phyloP scores from a whole-genome alignment of 768 basidiomycete species.

The Lactarius hatsudake region DNA sequence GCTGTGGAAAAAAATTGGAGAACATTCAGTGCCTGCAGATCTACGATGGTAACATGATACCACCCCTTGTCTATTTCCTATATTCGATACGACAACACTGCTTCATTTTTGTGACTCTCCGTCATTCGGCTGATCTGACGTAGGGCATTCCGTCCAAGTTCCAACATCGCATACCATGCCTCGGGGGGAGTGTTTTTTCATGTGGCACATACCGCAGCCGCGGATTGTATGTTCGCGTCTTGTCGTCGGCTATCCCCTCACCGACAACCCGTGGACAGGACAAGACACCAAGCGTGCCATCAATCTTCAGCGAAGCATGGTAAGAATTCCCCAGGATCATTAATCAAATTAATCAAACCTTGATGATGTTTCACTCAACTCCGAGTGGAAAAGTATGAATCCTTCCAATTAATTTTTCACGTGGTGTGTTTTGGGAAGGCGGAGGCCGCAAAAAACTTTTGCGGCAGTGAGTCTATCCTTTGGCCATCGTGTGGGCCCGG shows the following conservation, averaged over 20 bases:
- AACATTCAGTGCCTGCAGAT: background rate
- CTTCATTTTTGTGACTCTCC: background rate
- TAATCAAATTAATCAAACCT: slow-evolving; percentile 4
- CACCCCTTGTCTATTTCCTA: background rate
- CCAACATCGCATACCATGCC: background rate
- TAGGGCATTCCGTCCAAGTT: background rate
- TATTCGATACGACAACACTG: background rate
- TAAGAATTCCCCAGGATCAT: background rate
- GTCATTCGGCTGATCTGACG: background rate
- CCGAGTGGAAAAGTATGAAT: background rate
- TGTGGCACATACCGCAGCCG: background rate
- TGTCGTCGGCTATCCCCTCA: background rate
- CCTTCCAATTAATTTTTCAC: background rate
- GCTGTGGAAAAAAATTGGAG: background rate
- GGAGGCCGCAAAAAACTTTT: background rate
- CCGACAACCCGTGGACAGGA: background rate
- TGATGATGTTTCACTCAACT: background rate
- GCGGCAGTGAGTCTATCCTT: background rate
- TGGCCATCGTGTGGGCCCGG: background rate
- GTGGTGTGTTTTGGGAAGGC: background rate
- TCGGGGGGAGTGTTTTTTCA: background rate
- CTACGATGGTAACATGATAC: background rate
- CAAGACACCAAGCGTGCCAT: background rate
- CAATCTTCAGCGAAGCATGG: background rate
- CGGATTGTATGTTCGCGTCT: background rate